Evolutionary conservation across 75 land plant species (phyloP).

Genomic region (Selaginella tamariscina): DNA sequence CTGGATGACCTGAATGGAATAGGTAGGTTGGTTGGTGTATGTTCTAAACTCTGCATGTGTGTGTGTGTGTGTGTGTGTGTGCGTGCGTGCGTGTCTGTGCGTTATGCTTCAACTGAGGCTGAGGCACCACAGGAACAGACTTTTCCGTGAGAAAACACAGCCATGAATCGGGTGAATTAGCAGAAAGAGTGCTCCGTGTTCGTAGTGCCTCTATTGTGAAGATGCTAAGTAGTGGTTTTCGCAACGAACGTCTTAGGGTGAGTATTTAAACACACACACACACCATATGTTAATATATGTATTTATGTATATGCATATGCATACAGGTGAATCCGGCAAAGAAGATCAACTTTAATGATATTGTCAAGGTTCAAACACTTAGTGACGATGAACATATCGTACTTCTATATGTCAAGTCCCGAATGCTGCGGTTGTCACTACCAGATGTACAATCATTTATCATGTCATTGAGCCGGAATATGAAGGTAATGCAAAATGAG

Average conservation of each 20-base stretch:
- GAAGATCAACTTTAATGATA: conserved; percentile 32
- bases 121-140: conserved; percentile 27
- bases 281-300: too few species aligned
- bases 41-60: not conserved
- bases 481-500: conserved; percentile 38
- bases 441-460: conserved; percentile 34
- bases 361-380: conserved; percentile 33
- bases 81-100: too few species aligned
- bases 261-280: too few species aligned
- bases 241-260: conserved; percentile 39
- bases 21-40: too few species aligned
- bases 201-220: conserved; percentile 43
- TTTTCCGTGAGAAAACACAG: conserved; percentile 39
- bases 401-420: conserved; percentile 32
- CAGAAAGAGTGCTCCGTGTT: conserved; percentile 35
- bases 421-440: conserved; percentile 34
- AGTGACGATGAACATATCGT: conserved; percentile 39
- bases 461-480: conserved; percentile 29
- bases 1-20: conserved; percentile 40
- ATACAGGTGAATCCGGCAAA: conserved; percentile 36
- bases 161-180: conserved; percentile 32
- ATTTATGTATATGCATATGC: too few species aligned
- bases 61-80: too few species aligned
- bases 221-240: conserved; percentile 32
- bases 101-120: too few species aligned